These are phyloP conservation scores for Rhizopus sp. DNA, from an alignment of 371 early-diverging fungal genomes.

Conservation along the genomic window DNA sequence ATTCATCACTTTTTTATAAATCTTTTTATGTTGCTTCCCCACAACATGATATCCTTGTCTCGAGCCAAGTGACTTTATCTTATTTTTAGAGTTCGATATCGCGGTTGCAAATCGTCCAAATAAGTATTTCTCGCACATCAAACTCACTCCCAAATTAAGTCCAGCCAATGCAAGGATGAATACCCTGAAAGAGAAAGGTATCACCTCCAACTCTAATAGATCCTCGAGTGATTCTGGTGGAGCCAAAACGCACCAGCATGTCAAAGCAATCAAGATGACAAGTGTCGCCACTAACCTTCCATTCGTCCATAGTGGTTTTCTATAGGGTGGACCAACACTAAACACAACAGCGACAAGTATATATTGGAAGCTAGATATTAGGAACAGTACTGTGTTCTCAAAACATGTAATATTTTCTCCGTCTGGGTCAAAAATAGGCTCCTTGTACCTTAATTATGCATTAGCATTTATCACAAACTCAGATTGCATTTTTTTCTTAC, in stretches of 20 bases:
- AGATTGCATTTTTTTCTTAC: constrained; percentile 49
- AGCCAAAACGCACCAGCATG: constrained; percentile 48
- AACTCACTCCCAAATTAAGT: constrained; percentile 48
- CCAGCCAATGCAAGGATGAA: constrained; percentile 49
- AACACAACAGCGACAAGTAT: constrained; percentile 87
- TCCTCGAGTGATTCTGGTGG: constrained; percentile 47
- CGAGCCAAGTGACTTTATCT: constrained; percentile 1
- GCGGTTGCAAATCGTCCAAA: constrained; percentile 32
- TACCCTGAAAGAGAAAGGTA: constrained; percentile 53
- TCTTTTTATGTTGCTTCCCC: constrained; percentile 11
- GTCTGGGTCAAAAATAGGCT: constrained; percentile 66
- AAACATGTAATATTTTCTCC: constrained; percentile 70
- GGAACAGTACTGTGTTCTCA: constrained; percentile 91
- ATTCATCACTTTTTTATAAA: constrained; percentile 51
- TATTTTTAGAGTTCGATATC: constrained; percentile 16
- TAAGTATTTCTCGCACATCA: constrained; percentile 56
- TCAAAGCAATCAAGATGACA: constrained; percentile 45
- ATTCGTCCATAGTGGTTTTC: constrained; percentile 81
- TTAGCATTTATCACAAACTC: not conserved
- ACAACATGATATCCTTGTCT: constrained; percentile 25
- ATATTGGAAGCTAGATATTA: constrained; percentile 91
- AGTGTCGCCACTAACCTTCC: constrained; percentile 67
- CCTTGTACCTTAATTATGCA: constrained; percentile 38
- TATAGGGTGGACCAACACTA: constrained; percentile 94
- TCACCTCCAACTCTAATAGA: constrained; percentile 57